A percentile compares a stretch with the other conserved stretches of the same genome.
Evolutionary conservation across 2,329 filamentous ascomycete genomes (phyloP).

Genomic region (Epichloe coenophiala): DNA sequence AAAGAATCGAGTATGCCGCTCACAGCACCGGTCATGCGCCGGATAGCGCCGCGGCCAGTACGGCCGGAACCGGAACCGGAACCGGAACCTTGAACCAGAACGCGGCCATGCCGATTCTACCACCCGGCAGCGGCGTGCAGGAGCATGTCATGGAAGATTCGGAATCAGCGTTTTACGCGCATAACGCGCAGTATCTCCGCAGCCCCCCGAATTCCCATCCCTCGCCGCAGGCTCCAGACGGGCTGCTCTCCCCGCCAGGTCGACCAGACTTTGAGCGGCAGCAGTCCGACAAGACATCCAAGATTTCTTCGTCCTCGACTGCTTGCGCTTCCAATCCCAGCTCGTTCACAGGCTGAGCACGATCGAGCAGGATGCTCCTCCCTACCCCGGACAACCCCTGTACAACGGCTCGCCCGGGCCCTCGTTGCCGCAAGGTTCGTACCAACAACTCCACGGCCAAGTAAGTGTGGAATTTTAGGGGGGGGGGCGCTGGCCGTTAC

Average conservation of each 20-base stretch:
- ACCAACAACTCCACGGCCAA: not conserved
- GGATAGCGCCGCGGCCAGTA: not conserved
- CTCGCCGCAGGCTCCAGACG: conserved; percentile 7
- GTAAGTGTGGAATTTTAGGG: not conserved
- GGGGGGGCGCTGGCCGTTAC: not conserved
- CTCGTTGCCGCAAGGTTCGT: conserved; percentile 2
- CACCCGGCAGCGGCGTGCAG: conserved; percentile 5
- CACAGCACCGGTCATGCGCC: not conserved
- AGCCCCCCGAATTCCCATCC: conserved; percentile 10
- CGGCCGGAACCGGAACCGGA: not conserved
- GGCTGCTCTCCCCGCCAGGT: conserved; percentile 9
- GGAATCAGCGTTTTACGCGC: conserved; percentile 6
- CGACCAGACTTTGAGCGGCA: conserved; percentile 6
- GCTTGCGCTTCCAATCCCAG: conserved; percentile 14
- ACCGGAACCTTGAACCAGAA: not conserved
- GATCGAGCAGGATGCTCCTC: conserved; percentile 8
- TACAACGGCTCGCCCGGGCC: not conserved
- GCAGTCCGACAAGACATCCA: conserved; percentile 7
- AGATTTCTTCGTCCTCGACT: conserved; percentile 14
- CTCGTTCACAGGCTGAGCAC: conserved; percentile 11
- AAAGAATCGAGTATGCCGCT: conserved; percentile 4
- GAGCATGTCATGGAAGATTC: conserved; percentile 6
- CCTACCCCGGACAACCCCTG: conserved; percentile 1
- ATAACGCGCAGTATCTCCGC: conserved; percentile 7
- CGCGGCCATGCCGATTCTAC: conserved; percentile 1